These are phyloP conservation scores for Fraxinus greggii DNA, from an alignment of 305 asterid species.

Conservation along the genomic window DNA sequence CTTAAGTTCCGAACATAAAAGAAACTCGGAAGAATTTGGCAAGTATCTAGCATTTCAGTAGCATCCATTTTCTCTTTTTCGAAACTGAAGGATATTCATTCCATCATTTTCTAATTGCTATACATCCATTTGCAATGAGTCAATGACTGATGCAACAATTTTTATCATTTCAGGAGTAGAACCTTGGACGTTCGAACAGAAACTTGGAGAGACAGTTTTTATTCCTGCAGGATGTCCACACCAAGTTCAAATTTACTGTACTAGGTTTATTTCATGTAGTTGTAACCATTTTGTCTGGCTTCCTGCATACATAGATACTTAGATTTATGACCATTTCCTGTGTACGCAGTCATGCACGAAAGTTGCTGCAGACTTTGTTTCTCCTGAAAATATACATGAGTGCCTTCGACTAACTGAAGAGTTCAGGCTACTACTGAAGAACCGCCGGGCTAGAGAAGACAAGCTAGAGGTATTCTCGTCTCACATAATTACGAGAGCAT, in stretches of 20 bases:
- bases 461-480: conserved; percentile 63
- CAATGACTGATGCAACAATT: conserved; percentile 11
- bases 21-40: conserved; percentile 78
- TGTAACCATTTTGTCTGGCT: background rate
- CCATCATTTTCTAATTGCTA: background rate
- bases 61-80: background rate
- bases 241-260: conserved; percentile 54
- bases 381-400: conserved; percentile 80
- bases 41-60: conserved; percentile 1
- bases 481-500: background rate
- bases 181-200: conserved; percentile 89
- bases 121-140: background rate
- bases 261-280: background rate
- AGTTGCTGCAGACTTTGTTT: conserved; percentile 75
- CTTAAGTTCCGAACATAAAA: conserved; percentile 63
- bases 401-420: conserved; percentile 70
- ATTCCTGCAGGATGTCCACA: conserved; percentile 97
- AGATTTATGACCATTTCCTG: conserved; percentile 2
- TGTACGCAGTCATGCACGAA: conserved; percentile 80
- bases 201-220: conserved; percentile 86
- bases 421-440: conserved; percentile 71
- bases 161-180: conserved; percentile 51
- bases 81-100: background rate
- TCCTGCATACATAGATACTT: background rate
- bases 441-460: conserved; percentile 85